Conservation (phyloP, 805 yeast genomes). For the Diddensiella caesifluorescens region DNA sequence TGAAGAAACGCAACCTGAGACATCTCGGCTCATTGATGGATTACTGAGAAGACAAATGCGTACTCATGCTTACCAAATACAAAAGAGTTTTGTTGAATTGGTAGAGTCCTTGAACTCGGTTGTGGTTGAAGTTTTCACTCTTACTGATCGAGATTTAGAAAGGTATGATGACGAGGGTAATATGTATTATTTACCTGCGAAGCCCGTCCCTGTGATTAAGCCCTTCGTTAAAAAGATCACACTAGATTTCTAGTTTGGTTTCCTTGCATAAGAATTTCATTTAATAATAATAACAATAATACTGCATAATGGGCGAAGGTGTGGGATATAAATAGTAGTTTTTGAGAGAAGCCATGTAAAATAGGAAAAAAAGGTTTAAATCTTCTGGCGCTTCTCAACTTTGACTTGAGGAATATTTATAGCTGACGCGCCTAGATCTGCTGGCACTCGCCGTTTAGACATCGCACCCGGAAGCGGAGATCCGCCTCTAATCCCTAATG, state of each 20-base stretch:
- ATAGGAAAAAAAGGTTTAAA: not conserved
- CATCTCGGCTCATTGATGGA: conserved; percentile 65
- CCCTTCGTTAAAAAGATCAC: conserved; percentile 39
- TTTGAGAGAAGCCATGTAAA: too few species aligned
- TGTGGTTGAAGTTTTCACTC: conserved; percentile 68
- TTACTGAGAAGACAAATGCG: conserved; percentile 64
- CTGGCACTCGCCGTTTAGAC: not conserved
- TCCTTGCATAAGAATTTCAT: too few species aligned
- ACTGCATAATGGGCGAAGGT: too few species aligned
- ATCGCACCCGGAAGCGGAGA: not conserved
- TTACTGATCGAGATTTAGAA: conserved; percentile 82
- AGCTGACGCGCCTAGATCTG: not conserved
- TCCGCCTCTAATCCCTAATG: not conserved
- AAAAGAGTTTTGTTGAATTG: conserved; percentile 58
- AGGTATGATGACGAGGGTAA: conserved; percentile 86
- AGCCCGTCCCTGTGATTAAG: conserved; percentile 61
- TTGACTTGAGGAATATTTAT: not conserved
- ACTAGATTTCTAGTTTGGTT: conserved; percentile 9
- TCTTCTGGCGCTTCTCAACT: conserved; percentile 2
- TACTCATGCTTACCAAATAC: conserved; percentile 79
- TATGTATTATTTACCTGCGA: conserved; percentile 68
- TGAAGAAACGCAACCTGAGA: conserved; percentile 68
- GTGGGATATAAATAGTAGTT: too few species aligned
- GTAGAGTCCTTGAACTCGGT: conserved; percentile 51
- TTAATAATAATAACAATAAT: too few species aligned